Evolutionary conservation across 2,329 filamentous ascomycete genomes (phyloP).

Genomic region (Xylaria sp.): DNA sequence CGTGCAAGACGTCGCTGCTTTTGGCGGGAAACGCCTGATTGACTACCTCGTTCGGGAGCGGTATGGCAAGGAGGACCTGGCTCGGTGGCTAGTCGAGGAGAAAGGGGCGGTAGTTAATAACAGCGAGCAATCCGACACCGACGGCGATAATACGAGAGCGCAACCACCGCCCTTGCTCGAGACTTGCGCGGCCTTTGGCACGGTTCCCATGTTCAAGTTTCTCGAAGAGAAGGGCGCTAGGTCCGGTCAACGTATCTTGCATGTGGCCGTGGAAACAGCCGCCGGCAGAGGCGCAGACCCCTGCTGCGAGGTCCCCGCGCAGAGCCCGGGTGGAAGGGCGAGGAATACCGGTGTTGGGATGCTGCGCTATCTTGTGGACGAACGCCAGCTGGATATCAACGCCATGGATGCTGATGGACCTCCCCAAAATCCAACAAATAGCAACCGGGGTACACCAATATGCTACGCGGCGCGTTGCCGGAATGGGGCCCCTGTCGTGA

Average conservation of each 20-base stretch:
- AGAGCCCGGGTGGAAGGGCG: too few relatives aligned
- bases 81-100: constrained; percentile 6
- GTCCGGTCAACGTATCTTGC: constrained; percentile 1
- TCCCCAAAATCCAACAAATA: not conserved
- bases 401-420: constrained; percentile 1
- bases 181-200: constrained; percentile 2
- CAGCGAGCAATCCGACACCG: not conserved
- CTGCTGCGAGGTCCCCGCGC: not conserved
- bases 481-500: constrained; percentile 1
- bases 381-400: constrained; percentile 5
- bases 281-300: constrained; percentile 1
- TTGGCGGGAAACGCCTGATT: constrained; percentile 1
- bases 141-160: not conserved
- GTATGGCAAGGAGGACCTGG: constrained; percentile 1
- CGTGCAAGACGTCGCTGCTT: not conserved
- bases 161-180: constrained; percentile 5
- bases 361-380: constrained; percentile 8
- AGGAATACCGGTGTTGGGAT: not conserved
- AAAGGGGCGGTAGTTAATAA: constrained; percentile 6
- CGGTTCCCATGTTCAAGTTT: constrained; percentile 7
- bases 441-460: constrained; percentile 5
- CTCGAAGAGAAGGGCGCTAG: constrained; percentile 6
- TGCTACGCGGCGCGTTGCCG: constrained; percentile 1
- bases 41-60: constrained; percentile 1
- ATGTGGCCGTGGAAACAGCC: not conserved